Conservation (phyloP, 495 filamentous ascomycete genomes). For the Penicillium pancosmium region DNA sequence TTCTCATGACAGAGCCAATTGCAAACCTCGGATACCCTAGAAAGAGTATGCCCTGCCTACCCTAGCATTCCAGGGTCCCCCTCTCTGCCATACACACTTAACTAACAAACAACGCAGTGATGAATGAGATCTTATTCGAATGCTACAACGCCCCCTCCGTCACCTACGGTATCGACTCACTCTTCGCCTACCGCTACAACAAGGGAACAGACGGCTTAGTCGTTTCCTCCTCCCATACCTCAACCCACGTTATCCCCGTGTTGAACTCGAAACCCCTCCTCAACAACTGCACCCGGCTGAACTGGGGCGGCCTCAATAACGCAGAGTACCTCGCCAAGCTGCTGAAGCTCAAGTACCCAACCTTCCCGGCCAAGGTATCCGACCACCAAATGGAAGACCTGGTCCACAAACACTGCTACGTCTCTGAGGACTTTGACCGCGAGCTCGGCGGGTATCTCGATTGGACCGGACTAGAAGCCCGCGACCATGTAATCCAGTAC, state of each 20-base stretch:
- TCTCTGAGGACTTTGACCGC: conserved; percentile 77
- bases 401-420: conserved; percentile 86
- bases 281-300: conserved; percentile 80
- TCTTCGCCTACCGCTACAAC: conserved; percentile 94
- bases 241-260: conserved; percentile 95
- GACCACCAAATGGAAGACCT: conserved; percentile 83
- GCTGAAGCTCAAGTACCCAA: conserved; percentile 89
- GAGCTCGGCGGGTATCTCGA: conserved; percentile 78
- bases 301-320: conserved; percentile 90
- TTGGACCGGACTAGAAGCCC: conserved; percentile 84
- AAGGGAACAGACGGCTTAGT: conserved; percentile 85
- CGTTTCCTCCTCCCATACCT: conserved; percentile 86
- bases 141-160: conserved; percentile 87
- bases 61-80: not conserved
- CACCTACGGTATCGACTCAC: conserved; percentile 90
- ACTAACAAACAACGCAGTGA: conserved; percentile 58
- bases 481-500: conserved; percentile 87
- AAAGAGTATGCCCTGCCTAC: conserved; percentile 61
- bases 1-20: conserved; percentile 95
- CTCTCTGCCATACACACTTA: no score
- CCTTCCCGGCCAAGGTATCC: conserved; percentile 81
- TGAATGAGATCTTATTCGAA: conserved; percentile 97
- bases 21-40: conserved; percentile 85
- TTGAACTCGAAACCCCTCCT: conserved; percentile 81
- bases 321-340: conserved; percentile 90